Evolutionary conservation across 331 rosid species (phyloP).

Genomic region (Prunus yedoensis): DNA sequence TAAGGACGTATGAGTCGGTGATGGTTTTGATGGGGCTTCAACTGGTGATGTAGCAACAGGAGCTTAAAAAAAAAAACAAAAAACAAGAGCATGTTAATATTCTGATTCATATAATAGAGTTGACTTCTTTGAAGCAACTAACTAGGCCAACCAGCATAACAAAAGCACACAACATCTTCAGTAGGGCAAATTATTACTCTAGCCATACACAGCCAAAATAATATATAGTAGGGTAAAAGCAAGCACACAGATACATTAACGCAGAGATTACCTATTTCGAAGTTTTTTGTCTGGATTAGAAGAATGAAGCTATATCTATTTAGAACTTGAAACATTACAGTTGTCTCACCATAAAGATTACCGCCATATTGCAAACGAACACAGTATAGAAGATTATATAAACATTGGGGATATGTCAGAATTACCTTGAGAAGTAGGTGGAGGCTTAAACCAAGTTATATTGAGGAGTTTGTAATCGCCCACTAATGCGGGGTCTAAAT

Average conservation of each 20-base stretch:
- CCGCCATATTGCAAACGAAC: not conserved
- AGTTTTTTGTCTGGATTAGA: not conserved
- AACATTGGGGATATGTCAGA: constrained; percentile 1
- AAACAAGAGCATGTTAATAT: constrained; percentile 20
- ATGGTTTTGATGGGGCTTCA: constrained; percentile 42
- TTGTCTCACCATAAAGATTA: not conserved
- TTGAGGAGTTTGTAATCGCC: constrained; percentile 82
- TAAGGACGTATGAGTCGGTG: constrained; percentile 42
- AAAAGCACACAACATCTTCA: not conserved
- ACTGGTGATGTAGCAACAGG: constrained; percentile 62
- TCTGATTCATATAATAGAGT: not conserved
- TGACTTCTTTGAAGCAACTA: not conserved
- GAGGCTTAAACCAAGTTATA: constrained; percentile 81
- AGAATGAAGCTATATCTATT: not conserved
- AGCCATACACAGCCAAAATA: not conserved
- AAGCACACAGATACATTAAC: not conserved
- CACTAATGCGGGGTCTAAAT: constrained; percentile 55
- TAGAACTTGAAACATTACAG: not conserved
- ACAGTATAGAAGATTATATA: constrained; percentile 3
- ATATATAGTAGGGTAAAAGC: not conserved
- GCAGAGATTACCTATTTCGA: not conserved
- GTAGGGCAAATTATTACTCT: not conserved
- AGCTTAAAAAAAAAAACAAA: constrained; percentile 48
- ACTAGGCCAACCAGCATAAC: not conserved
- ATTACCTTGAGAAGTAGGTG: constrained; percentile 73